These are phyloP conservation scores for Deakozyma indianensis DNA, from an alignment of 805 yeast genomes.

Conservation along the genomic window DNA sequence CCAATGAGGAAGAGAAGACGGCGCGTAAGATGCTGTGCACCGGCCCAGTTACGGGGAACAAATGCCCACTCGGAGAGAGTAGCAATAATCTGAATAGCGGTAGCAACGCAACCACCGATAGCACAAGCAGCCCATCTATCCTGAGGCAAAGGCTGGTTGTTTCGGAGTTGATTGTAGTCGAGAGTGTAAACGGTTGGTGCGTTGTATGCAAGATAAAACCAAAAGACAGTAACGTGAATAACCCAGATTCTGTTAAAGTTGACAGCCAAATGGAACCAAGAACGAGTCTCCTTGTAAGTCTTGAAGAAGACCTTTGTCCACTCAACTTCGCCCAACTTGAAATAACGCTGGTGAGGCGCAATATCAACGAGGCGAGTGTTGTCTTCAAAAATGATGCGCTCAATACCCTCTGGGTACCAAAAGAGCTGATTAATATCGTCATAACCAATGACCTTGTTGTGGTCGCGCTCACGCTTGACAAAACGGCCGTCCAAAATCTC, in stretches of 20 bases:
- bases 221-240: conserved; percentile 73
- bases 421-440: conserved; percentile 98
- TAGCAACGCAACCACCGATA: conserved; percentile 82
- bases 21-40: conserved; percentile 92
- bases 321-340: conserved; percentile 77
- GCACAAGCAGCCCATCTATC: conserved; percentile 89
- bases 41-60: conserved; percentile 98
- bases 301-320: conserved; percentile 91
- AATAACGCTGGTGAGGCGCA: conserved; percentile 80
- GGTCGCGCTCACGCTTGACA: conserved; percentile 57
- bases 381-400: conserved; percentile 81
- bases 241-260: conserved; percentile 98
- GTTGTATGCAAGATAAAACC: conserved; percentile 92
- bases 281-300: conserved; percentile 88
- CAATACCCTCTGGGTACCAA: conserved; percentile 99
- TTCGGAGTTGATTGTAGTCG: conserved; percentile 66
- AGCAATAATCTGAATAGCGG: conserved; percentile 68
- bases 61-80: conserved; percentile 88
- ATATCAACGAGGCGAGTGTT: conserved; percentile 84
- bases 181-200: conserved; percentile 84
- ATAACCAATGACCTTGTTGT: conserved; percentile 51
- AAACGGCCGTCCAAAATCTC: conserved; percentile 39
- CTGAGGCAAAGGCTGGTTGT: conserved; percentile 81
- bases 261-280: conserved; percentile 92
- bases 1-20: conserved; percentile 62